Base-by-base conservation (phyloP, 306 rosid genomes). In the Dryas drummondii region DNA sequence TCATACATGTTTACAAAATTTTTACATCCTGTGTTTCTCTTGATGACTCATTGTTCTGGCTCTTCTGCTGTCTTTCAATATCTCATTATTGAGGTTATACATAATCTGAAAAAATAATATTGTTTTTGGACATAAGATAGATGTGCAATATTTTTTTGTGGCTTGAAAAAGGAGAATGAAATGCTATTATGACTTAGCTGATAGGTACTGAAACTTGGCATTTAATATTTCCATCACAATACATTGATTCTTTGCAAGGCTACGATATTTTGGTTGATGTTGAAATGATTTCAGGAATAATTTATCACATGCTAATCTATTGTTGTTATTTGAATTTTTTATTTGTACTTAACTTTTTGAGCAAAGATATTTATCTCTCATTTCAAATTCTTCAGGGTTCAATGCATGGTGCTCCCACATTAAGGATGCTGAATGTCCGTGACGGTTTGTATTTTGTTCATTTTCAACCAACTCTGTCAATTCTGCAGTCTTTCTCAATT, bases 351-450 rank as follows among this genome's bases (percentile, higher is more conserved):
- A 59, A 72, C 63, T 61, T 52, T 27, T 51, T 53, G 55, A 60
- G 42, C 48, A 41, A 57, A 49, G 76, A 53, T 70, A 61, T 55
- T 59, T 42, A 45, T 62, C 54, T 70, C 32, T 4, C 47, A 27
- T 74, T n/a, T 69, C 67, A 27, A 32, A 67, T 37, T 59, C 74
- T 77, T 80, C 88, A 87, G 91, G 91, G 84, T 52, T 80, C 81
- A 4, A 79, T 81, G 47, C 74, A 82, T 66, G 77, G 78, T 66
- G 51, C 78, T 76, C 85, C 96, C 52, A 50, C 91, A 22, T 78
- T 90, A 85, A 92, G 99, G 96, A 89, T 92, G 87, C 82, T 88
- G 84, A 89, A 88, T 79, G 90, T 96, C 78, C 91, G 69, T 4
- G 84, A 90, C 68, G 97, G 85, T 77, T 74, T 96, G 74, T 85